Evolutionary conservation across 495 filamentous ascomycete genomes (phyloP).

Genomic region (Lentithecium fluviatile): DNA sequence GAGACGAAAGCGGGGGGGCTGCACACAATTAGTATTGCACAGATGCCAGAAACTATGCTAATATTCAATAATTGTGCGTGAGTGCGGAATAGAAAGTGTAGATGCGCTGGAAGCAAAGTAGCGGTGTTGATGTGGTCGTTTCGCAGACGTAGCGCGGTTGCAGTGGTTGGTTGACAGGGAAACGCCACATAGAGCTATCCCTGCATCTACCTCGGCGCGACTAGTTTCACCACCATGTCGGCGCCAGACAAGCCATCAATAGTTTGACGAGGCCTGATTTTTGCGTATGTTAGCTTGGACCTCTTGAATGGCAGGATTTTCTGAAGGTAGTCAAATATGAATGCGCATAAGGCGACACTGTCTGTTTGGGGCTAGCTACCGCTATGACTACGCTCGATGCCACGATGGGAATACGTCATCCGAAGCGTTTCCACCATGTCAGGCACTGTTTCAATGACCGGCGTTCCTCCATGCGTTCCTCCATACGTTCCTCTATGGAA

Average conservation of each 20-base stretch:
- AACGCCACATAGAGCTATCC: slow-evolving; percentile 2
- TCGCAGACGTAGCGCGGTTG: slow-evolving; percentile 1
- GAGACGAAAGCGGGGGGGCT: background rate
- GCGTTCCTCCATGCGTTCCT: too few species aligned
- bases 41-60: background rate
- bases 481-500: too few species aligned
- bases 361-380: too few species aligned
- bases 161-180: slow-evolving; percentile 8
- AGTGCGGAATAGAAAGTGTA: background rate
- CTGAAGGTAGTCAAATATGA: too few species aligned
- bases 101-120: background rate
- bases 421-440: too few species aligned
- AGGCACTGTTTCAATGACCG: too few species aligned
- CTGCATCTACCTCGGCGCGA: background rate
- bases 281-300: too few species aligned
- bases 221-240: background rate
- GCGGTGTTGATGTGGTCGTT: slow-evolving; percentile 21
- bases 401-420: too few species aligned
- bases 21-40: background rate
- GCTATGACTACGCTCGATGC: too few species aligned
- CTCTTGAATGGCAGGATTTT: too few species aligned
- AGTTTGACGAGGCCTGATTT: too few species aligned
- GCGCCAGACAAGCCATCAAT: background rate
- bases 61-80: background rate
- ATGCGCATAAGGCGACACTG: too few species aligned